Conservation (phyloP, 78 protist genomes). For the Dictyostelium discoideum region DNA sequence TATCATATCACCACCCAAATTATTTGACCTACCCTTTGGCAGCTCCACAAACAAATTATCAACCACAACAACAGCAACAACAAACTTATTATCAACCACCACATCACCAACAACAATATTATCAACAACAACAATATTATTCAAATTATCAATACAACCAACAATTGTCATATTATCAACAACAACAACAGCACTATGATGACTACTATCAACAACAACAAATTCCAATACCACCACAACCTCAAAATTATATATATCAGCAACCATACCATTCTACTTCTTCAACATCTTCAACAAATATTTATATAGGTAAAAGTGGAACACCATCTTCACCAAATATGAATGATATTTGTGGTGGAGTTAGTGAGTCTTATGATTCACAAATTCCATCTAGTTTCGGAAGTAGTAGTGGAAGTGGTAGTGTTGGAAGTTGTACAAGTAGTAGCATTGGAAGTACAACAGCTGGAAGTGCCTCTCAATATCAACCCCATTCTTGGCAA, state of each 20-base stretch:
- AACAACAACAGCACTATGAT: background rate
- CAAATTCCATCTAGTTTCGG: background rate
- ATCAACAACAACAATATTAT: background rate
- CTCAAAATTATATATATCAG: background rate
- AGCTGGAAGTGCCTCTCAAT: background rate
- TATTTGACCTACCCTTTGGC: slow-evolving; percentile 15
- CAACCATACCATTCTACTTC: slow-evolving; percentile 12
- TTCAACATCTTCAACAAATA: background rate
- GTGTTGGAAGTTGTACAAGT: background rate
- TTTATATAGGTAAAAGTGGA: background rate
- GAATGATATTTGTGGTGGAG: background rate
- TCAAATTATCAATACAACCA: background rate
- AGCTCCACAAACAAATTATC: background rate
- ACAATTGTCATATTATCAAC: background rate
- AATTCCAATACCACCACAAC: background rate
- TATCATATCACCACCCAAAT: background rate
- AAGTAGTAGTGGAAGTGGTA: background rate
- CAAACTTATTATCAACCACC: background rate
- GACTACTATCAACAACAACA: background rate
- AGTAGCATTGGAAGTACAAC: background rate
- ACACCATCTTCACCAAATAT: background rate
- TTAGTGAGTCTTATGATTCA: background rate
- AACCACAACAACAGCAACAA: background rate
- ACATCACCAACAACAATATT: background rate
- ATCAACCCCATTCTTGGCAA: slow-evolving; percentile 22